Conservation (phyloP, 345 rosid species). For the Melaleuca alternifolia region DNA sequence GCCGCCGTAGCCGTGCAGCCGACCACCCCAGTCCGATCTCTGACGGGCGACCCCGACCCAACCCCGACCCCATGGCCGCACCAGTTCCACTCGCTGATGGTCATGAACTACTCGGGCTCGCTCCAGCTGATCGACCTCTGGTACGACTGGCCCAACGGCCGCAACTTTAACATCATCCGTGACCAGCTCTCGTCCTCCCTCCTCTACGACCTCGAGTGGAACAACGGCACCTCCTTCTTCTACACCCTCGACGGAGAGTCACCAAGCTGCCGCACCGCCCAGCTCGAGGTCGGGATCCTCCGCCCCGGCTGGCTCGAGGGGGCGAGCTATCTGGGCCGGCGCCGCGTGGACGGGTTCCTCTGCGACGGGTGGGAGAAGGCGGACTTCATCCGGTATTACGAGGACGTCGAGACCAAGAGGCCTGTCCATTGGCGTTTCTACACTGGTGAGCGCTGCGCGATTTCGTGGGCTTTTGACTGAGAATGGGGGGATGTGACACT, state of each 20-base stretch:
- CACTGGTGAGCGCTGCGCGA: constrained; percentile 19
- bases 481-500: background rate
- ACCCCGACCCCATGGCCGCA: constrained; percentile 38
- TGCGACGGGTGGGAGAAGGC: constrained; percentile 61
- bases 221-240: constrained; percentile 49
- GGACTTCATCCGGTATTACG: constrained; percentile 51
- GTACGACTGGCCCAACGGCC: constrained; percentile 55
- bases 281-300: constrained; percentile 45
- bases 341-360: constrained; percentile 34
- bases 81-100: constrained; percentile 34
- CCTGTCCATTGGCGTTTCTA: constrained; percentile 51
- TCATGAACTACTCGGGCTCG: constrained; percentile 37
- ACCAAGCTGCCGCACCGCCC: constrained; percentile 13
- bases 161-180: constrained; percentile 50
- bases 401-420: constrained; percentile 41
- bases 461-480: background rate
- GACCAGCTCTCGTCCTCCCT: constrained; percentile 34
- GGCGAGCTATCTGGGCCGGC: constrained; percentile 43
- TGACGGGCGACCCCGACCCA: constrained; percentile 7
- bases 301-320: constrained; percentile 57
- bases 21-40: background rate
- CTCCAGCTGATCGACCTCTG: constrained; percentile 43
- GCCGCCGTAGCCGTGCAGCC: background rate
- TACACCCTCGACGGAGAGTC: constrained; percentile 24
- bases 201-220: constrained; percentile 50